Evolutionary conservation across 495 filamentous ascomycete genomes (phyloP).

Genomic region (Immersiella caudata): DNA sequence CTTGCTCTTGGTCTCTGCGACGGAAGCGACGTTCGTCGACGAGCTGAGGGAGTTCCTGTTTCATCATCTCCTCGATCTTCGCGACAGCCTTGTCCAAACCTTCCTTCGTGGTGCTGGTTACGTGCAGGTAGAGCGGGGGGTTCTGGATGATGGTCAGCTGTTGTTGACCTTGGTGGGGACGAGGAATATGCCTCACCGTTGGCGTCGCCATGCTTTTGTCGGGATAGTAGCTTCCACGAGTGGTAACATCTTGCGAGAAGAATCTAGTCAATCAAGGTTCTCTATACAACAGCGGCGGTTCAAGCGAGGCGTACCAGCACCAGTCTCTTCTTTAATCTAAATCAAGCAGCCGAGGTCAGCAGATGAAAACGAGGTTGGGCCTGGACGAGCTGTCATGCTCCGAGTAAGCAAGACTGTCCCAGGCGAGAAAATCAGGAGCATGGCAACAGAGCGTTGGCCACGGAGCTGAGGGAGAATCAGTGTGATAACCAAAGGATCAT

Average conservation of each 20-base stretch:
- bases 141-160: conserved; percentile 59
- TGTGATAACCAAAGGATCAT: conserved; percentile 68
- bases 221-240: conserved; percentile 91
- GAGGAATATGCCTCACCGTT: conserved; percentile 57
- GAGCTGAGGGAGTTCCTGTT: conserved; percentile 92
- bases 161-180: background rate
- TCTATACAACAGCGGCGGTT: conserved; percentile 50
- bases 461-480: conserved; percentile 74
- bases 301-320: conserved; percentile 89
- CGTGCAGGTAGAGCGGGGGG: conserved; percentile 90
- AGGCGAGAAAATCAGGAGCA: conserved; percentile 47
- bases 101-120: conserved; percentile 90
- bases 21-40: conserved; percentile 95
- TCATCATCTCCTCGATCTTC: conserved; percentile 91
- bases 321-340: conserved; percentile 99
- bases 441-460: conserved; percentile 34
- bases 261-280: conserved; percentile 55
- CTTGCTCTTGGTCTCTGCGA: conserved; percentile 81
- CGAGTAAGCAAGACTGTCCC: conserved; percentile 82
- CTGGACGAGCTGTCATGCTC: conserved; percentile 70
- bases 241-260: conserved; percentile 94
- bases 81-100: conserved; percentile 84
- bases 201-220: conserved; percentile 97
- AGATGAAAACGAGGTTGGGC: conserved; percentile 85
- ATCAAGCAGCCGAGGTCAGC: conserved; percentile 94